A percentile compares a stretch with the other conserved stretches of the same genome.
These are phyloP conservation scores for Amanita brunnescens DNA, from an alignment of 768 basidiomycete genomes.

Conservation along the genomic window DNA sequence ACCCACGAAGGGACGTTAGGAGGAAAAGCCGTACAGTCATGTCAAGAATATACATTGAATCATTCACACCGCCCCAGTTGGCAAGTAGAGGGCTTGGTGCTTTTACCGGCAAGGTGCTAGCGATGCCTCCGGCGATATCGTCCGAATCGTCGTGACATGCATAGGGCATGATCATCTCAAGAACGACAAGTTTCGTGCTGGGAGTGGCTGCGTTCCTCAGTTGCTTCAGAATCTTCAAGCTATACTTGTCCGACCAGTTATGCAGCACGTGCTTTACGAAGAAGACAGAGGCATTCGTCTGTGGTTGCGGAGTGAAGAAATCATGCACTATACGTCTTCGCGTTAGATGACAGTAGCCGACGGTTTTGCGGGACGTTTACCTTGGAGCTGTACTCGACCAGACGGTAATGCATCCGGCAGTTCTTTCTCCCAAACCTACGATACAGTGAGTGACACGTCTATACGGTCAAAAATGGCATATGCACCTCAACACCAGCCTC, in stretches of 20 bases:
- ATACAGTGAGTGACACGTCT: background rate
- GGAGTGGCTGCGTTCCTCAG: slow-evolving; percentile 24
- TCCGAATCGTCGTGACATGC: slow-evolving; percentile 11
- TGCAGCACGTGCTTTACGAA: slow-evolving; percentile 28
- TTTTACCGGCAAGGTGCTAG: slow-evolving; percentile 15
- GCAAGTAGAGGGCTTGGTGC: slow-evolving; percentile 28
- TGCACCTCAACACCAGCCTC: slow-evolving; percentile 10
- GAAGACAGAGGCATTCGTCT: slow-evolving; percentile 27
- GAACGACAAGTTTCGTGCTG: slow-evolving; percentile 23
- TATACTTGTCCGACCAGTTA: slow-evolving; percentile 34
- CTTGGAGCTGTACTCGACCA: slow-evolving; percentile 14
- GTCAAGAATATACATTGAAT: slow-evolving; percentile 27
- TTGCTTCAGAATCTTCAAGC: slow-evolving; percentile 26
- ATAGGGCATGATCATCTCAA: slow-evolving; percentile 27
- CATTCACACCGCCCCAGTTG: slow-evolving; percentile 29
- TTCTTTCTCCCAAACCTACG: slow-evolving; percentile 6
- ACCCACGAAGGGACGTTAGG: background rate
- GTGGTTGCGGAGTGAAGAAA: slow-evolving; percentile 29
- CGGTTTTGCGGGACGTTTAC: slow-evolving; percentile 4
- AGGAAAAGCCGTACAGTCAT: slow-evolving; percentile 18
- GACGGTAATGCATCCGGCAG: slow-evolving; percentile 12
- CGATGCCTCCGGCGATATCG: slow-evolving; percentile 8
- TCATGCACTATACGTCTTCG: slow-evolving; percentile 18
- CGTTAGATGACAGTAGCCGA: background rate
- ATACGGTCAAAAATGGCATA: background rate